Evolutionary conservation across 805 yeast genomes (phyloP), one percentile per base, ranked within the genome.

Genomic region (Cyberlindnera bimundalis): DNA sequence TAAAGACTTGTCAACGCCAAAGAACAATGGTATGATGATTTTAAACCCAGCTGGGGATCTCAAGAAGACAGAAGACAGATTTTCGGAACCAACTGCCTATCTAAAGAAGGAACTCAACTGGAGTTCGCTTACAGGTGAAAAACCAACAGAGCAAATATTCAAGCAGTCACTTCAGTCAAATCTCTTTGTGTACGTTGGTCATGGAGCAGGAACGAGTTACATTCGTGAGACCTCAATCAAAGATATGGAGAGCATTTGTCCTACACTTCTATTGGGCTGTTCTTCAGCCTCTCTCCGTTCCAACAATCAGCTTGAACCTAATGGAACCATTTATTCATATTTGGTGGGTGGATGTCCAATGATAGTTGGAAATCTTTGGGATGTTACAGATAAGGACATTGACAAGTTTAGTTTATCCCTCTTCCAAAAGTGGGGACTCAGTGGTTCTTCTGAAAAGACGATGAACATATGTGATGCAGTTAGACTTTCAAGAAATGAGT

Each of bases 161-260:
- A 46, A 70, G 1, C 37, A 61, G 0, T 68, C 70, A 14, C 55
- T 90, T 8, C 35, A 54, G 2, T 62, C 73, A 1, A 69, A 75
- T 28, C 48, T 85, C 8, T 84, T 83, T 50, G 66, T 91, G 0
- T 93, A 86, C 58, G 70, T 90, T 40, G 99, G 99, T 0, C 99
- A 93, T 62, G 97, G 98, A 0, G 93, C 96, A 5, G 96, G 98
- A n/a, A 91, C 87, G 47, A 89, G 84, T 46, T 88, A 79, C 55
- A 65, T 87, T 10, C 70, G 79, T 23, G 67, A 81, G 1, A 69
- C 78, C 5, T 62, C 74, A 1, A 61, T 89, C 31, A 74, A 75
- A 39, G 63, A 65, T 10, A 58, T 70, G 42, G 41, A 51, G 3
- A 43, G 38, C 0, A 58, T 79, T 9, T 79, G 89, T 0, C 85